Conservation (phyloP, 2,329 filamentous ascomycete genomes). For the Colletotrichum caudatum region DNA sequence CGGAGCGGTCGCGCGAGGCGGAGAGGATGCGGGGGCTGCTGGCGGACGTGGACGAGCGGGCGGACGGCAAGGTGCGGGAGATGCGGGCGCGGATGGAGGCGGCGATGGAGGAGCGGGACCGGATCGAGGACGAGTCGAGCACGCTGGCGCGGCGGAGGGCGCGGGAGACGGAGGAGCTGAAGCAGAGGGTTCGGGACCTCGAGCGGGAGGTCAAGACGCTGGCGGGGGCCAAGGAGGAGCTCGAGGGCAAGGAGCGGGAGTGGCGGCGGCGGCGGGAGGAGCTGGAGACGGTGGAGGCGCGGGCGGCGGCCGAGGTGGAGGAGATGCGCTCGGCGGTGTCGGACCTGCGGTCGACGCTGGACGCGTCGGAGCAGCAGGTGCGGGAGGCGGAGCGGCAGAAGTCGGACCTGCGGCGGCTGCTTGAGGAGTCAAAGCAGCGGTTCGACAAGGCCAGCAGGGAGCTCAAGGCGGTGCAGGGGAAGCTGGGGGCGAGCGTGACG, state of each 20-base stretch:
- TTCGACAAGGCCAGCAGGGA: constrained; percentile 85
- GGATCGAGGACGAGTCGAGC: constrained; percentile 90
- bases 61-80: constrained; percentile 85
- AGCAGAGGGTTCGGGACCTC: constrained; percentile 80
- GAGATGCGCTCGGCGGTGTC: constrained; percentile 83
- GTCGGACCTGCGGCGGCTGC: constrained; percentile 76
- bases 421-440: constrained; percentile 82
- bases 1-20: constrained; percentile 88
- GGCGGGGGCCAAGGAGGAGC: constrained; percentile 80
- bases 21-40: constrained; percentile 95
- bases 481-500: constrained; percentile 50
- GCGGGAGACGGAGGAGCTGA: constrained; percentile 89
- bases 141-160: constrained; percentile 80
- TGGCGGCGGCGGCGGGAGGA: constrained; percentile 81
- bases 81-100: constrained; percentile 90
- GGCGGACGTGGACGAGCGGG: constrained; percentile 84
- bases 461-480: constrained; percentile 64
- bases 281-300: constrained; percentile 77
- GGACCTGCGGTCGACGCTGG: constrained; percentile 82
- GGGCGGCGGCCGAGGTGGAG: constrained; percentile 77
- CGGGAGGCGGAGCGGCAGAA: constrained; percentile 87
- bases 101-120: constrained; percentile 92
- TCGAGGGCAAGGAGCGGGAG: constrained; percentile 79
- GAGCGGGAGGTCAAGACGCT: constrained; percentile 81
- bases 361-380: constrained; percentile 87